phyloP scores from a whole-genome alignment of 2,329 filamentous ascomycete species.

The Neofusicoccum cordaticola region DNA sequence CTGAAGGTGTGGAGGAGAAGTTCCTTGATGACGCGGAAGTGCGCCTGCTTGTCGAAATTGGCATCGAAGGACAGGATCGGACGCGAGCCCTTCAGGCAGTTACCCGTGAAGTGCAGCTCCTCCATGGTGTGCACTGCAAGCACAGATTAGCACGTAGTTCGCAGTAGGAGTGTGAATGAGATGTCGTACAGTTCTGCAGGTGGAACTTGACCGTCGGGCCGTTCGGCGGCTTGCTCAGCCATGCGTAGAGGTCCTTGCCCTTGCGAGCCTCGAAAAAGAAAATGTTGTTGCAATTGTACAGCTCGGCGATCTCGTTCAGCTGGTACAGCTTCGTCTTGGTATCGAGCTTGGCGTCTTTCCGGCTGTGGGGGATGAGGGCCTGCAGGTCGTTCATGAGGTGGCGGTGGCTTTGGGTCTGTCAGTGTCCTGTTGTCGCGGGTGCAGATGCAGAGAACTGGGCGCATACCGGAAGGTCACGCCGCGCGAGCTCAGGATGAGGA shows the following conservation, averaged over 20 bases:
- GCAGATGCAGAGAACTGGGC: neutral
- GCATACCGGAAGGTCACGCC: constrained; percentile 82
- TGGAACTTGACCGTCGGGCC: constrained; percentile 74
- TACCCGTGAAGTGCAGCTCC: constrained; percentile 93
- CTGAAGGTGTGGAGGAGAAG: constrained; percentile 87
- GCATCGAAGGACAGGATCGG: constrained; percentile 90
- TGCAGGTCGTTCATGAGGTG: constrained; percentile 89
- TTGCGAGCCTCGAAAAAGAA: constrained; percentile 96
- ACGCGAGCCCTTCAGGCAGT: constrained; percentile 90
- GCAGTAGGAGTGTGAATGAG: neutral
- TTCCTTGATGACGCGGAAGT: constrained; percentile 82
- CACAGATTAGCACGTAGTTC: neutral
- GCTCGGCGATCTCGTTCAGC: constrained; percentile 50
- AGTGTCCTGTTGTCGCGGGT: neutral
- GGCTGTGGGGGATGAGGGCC: constrained; percentile 82
- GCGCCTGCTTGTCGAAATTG: constrained; percentile 76
- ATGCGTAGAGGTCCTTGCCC: constrained; percentile 89
- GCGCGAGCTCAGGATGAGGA: constrained; percentile 87
- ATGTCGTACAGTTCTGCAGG: constrained; percentile 65
- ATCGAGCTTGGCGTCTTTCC: constrained; percentile 95
- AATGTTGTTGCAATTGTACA: constrained; percentile 93
- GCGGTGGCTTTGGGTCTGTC: constrained; percentile 66
- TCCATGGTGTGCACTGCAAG: constrained; percentile 87
- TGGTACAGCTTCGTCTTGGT: constrained; percentile 78
- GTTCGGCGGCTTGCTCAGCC: constrained; percentile 88